Conservation (phyloP, 805 yeast genomes). For the Zygotorulaspora sp. region DNA sequence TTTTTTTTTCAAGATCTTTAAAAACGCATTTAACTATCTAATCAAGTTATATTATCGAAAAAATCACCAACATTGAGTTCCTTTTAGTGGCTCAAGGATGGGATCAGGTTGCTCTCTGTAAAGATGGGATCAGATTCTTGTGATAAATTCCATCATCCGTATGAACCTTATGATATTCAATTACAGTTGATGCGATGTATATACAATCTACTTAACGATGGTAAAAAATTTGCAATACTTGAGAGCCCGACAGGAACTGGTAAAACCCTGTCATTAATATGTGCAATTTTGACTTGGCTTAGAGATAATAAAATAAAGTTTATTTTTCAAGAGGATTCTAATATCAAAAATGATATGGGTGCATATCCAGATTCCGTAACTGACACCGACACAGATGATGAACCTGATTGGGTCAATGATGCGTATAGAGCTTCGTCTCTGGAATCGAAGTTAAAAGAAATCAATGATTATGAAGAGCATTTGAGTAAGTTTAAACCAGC, state of each 20-base stretch:
- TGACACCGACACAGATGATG: conserved; percentile 45
- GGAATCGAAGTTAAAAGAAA: conserved; percentile 22
- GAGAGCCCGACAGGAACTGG: conserved; percentile 97
- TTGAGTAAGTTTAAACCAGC: conserved; percentile 30
- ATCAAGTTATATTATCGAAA: too few relatives aligned
- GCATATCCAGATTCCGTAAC: conserved; percentile 23
- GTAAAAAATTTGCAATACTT: conserved; percentile 67
- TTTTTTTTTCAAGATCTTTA: too few relatives aligned
- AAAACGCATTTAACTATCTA: too few relatives aligned
- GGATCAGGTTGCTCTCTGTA: too few relatives aligned
- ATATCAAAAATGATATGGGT: conserved; percentile 10
- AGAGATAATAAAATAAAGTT: conserved; percentile 43
- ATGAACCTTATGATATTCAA: conserved; percentile 75
- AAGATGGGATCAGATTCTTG: background rate
- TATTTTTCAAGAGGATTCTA: conserved; percentile 15
- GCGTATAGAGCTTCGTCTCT: conserved; percentile 33
- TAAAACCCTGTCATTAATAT: conserved; percentile 80
- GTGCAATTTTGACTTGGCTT: conserved; percentile 82
- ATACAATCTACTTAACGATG: conserved; percentile 49
- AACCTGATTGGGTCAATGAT: conserved; percentile 65
- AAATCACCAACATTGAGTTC: too few relatives aligned
- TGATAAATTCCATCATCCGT: conserved; percentile 64
- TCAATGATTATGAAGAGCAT: conserved; percentile 36
- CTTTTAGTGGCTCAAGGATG: too few relatives aligned
- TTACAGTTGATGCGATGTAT: conserved; percentile 67